These are phyloP conservation scores for Penicillium brasilianum DNA, from an alignment of 2,329 filamentous ascomycete species.

Conservation along the genomic window DNA sequence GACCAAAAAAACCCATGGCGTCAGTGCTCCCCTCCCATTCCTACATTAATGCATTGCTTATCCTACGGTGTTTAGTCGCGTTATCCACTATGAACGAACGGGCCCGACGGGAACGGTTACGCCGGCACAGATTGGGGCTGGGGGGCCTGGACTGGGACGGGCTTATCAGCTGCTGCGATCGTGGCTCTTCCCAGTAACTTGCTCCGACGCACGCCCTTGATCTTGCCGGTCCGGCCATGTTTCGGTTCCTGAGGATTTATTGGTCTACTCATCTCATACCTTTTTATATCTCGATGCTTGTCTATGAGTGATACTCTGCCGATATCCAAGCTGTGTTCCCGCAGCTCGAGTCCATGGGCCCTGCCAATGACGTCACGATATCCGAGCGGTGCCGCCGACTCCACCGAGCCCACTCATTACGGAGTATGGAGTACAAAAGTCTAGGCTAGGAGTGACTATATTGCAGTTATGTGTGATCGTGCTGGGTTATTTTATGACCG, in stretches of 20 bases:
- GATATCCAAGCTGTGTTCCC: neutral
- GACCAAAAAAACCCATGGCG: conserved; percentile 12
- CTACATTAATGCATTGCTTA: conserved; percentile 13
- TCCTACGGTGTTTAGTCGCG: neutral
- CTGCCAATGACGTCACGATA: conserved; percentile 22
- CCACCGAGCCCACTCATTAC: neutral
- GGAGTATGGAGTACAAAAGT: neutral
- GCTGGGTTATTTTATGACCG: too few relatives aligned
- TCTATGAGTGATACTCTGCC: neutral
- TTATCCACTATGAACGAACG: neutral
- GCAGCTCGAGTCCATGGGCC: neutral
- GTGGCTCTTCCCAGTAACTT: conserved; percentile 7
- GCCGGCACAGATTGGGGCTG: conserved; percentile 21
- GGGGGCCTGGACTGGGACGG: conserved; percentile 8
- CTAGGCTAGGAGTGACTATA: too few relatives aligned
- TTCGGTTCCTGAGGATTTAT: neutral
- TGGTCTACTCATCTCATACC: neutral
- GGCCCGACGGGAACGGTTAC: conserved; percentile 24
- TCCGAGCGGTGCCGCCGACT: conserved; percentile 16
- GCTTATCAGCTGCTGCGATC: neutral
- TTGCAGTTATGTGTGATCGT: neutral
- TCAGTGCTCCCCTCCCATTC: conserved; percentile 14
- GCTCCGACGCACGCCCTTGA: neutral
- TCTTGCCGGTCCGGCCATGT: neutral
- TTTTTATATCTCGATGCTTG: neutral